Base-by-base conservation (phyloP, 441 rosid species). In the Croton setiger region DNA sequence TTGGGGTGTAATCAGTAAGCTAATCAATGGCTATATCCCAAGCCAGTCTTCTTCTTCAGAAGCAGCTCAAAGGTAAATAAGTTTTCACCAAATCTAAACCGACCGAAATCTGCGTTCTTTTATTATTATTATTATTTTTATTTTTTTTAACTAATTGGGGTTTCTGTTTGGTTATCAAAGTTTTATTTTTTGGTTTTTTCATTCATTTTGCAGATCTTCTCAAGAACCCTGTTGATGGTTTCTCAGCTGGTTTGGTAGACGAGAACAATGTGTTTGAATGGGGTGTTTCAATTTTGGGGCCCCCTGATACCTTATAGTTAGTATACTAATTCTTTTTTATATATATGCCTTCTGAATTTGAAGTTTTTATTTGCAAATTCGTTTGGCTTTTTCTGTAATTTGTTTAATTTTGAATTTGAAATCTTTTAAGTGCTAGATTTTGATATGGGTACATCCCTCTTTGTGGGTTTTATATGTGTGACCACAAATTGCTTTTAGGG, bases 31-130 rank as follows among this genome's bases (percentile, higher is more conserved):
- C 95, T 52, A 71, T 66, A 17, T 69, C 88, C 49, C 97, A 91
- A 82, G 96, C 91, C 8, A 82, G 85, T 71, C 92, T 89, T 60
- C 96, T 89, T 70, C 90, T 89, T 39, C 92, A 85, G 72, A 91
- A 87, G 84, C 97, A 91, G 71, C 93, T 91, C 65, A 86, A 71
- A 85, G 97, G 96, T 87, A 66, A 54, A 67, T 27, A 18, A 21
- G 49, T 53, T 21, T n/a, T 0, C 14, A 27, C 37, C 63, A 35
- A 31, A 6, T 33, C 9, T 18, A 41, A 18, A 31, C 62, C 9
- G 15, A 63, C 23, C 12, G 48, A n/a, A n/a, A n/a, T n/a, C n/a
- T n/a, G n/a, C n/a, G n/a, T n/a, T n/a, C n/a, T n/a, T n/a, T n/a
- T n/a, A n/a, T n/a, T n/a, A n/a, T n/a, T n/a, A n/a, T n/a, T n/a